These are phyloP conservation scores for Eimeria acervulina DNA, from an alignment of 169 alveolate genomes.

Conservation along the genomic window DNA sequence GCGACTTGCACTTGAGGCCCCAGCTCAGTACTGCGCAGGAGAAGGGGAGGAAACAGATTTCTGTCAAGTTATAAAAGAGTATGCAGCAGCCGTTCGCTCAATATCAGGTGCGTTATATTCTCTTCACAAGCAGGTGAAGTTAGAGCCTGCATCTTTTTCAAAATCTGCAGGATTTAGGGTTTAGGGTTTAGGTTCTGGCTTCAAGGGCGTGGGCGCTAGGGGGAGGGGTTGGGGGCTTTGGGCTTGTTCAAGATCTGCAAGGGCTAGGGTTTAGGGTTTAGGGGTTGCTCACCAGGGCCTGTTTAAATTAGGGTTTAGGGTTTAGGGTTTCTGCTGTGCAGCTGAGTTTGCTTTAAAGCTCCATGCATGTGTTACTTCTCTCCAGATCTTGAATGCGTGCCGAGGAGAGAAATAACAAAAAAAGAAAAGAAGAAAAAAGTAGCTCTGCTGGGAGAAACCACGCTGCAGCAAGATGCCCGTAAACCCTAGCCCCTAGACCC, in stretches of 20 bases:
- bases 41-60: not conserved
- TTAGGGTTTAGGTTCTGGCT: not conserved
- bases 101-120: conserved; percentile 5
- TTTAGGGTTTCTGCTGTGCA: conserved; percentile 11
- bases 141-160: too few relatives aligned
- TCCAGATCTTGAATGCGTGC: not conserved
- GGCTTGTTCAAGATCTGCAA: not conserved
- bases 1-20: not conserved
- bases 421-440: not conserved
- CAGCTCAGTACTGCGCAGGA: conserved; percentile 31
- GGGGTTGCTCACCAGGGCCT: not conserved
- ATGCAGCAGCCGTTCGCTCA: conserved; percentile 13
- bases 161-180: not conserved
- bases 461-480: not conserved
- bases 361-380: not conserved
- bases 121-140: too few relatives aligned
- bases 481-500: not conserved
- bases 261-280: not conserved
- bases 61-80: conserved; percentile 12
- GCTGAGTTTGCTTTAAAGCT: too few relatives aligned
- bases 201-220: not conserved
- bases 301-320: not conserved
- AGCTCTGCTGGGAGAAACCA: not conserved
- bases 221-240: not conserved
- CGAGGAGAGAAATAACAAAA: not conserved